Evolutionary conservation across 2,329 filamentous ascomycete species (phyloP), one percentile per base, ranked within the genome.

Genomic region (Curvularia verruculosa): DNA sequence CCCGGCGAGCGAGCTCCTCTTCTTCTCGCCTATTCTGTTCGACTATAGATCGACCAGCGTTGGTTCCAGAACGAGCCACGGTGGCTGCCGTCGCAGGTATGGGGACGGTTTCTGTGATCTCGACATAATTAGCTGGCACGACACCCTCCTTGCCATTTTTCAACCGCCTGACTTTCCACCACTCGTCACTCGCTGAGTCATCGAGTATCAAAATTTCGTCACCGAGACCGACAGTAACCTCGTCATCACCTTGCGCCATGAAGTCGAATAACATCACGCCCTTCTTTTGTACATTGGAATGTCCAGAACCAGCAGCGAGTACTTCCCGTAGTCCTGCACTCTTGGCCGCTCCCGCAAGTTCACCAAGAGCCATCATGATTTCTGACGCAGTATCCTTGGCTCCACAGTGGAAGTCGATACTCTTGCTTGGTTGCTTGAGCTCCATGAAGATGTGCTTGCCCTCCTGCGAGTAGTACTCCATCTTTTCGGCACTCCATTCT

Each of bases 361-460:
- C 95, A 52, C 93, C 92, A 36, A 99, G 83, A 49, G 90, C 89
- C 55, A 86, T 84, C 29, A 96, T 91, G 70, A 99, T 98, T 77
- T 98, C 94, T 64, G 93, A 87, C 6, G 95, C 95, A 5, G 94
- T 97, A 76, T 98, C 95, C 78, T 98, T 99, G 44, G 93, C 92
- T 41, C 95, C 95, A 18, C 95, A 96, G 75, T 99, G 95, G 65
- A 99, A 96, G 78, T 99, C 95, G 56, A 97, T 83, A 75, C 92
- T 97, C 80, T 94, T 97, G 78, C 91, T 96, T 6, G 95, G 95
- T 52, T 89, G 84, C 49, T 97, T 89, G 45, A 99, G 82, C 75
- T 99, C 95, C 74, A 99, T 83, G 72, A 99, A 99, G 13, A 99
- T 91, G 77, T 98, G 95, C 74, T 99, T 99, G 34, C 94, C 95